These are phyloP conservation scores for Yueomyces sinensis DNA, from an alignment of 805 yeast species.

Conservation along the genomic window DNA sequence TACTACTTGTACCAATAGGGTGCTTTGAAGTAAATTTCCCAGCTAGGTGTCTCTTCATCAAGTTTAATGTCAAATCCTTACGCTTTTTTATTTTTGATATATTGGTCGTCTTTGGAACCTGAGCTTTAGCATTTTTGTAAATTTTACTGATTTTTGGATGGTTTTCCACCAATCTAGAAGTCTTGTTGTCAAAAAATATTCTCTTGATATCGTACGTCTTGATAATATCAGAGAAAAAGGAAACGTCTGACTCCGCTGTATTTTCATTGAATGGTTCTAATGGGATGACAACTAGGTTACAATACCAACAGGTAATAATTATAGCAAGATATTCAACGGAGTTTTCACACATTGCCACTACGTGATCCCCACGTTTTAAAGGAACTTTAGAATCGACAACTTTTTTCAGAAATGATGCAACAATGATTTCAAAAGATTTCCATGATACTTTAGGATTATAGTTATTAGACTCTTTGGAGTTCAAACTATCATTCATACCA, in stretches of 20 bases:
- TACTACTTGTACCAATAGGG: slow-evolving; percentile 5
- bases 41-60: slow-evolving; percentile 9
- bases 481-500: slow-evolving; percentile 23
- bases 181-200: slow-evolving; percentile 52
- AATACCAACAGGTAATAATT: slow-evolving; percentile 70
- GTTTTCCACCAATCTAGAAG: slow-evolving; percentile 12
- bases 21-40: slow-evolving; percentile 10
- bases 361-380: slow-evolving; percentile 55
- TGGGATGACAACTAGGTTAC: slow-evolving; percentile 54
- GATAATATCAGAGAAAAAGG: slow-evolving; percentile 50
- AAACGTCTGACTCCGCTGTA: slow-evolving; percentile 60
- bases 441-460: slow-evolving; percentile 51
- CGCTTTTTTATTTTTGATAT: slow-evolving; percentile 22
- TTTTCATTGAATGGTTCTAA: slow-evolving; percentile 60
- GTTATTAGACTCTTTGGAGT: slow-evolving; percentile 21
- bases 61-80: slow-evolving; percentile 7
- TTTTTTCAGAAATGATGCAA: slow-evolving; percentile 62
- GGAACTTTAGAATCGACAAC: slow-evolving; percentile 52
- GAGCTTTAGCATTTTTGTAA: slow-evolving; percentile 13
- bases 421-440: slow-evolving; percentile 67
- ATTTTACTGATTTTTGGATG: slow-evolving; percentile 12
- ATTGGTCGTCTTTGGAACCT: slow-evolving; percentile 19
- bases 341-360: slow-evolving; percentile 71
- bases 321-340: slow-evolving; percentile 80
- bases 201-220: slow-evolving; percentile 59